These are phyloP conservation scores for Leccinum pellstonianum DNA, from an alignment of 768 basidiomycete species.

Conservation along the genomic window DNA sequence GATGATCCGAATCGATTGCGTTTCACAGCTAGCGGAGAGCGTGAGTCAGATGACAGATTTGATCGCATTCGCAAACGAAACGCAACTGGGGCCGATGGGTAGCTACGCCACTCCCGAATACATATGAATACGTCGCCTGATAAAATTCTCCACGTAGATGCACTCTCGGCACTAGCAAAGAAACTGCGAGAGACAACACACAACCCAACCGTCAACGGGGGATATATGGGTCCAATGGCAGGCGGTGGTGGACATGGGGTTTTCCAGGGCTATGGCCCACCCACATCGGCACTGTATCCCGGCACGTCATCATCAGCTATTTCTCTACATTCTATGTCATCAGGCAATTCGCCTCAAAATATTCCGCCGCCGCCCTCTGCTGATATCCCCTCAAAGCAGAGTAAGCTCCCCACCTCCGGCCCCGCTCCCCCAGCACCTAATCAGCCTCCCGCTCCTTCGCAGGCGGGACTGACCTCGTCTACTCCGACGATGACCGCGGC, in stretches of 20 bases:
- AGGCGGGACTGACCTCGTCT: conserved; percentile 41
- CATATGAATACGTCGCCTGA: conserved; percentile 24
- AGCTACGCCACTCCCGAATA: conserved; percentile 34
- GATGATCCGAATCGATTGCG: conserved; percentile 5
- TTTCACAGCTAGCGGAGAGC: conserved; percentile 69
- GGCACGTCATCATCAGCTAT: conserved; percentile 42
- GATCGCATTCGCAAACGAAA: conserved; percentile 60
- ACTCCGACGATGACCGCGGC: conserved; percentile 50
- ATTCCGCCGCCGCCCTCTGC: conserved; percentile 43
- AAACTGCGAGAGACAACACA: conserved; percentile 36
- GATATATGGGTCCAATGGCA: conserved; percentile 19
- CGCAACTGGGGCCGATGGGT: conserved; percentile 65
- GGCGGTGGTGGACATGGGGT: conserved; percentile 22
- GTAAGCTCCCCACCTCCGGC: conserved; percentile 52
- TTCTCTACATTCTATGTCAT: conserved; percentile 43
- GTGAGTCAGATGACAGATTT: conserved; percentile 79
- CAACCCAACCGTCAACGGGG: conserved; percentile 16
- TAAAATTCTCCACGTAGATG: conserved; percentile 37
- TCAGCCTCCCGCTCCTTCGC: conserved; percentile 40
- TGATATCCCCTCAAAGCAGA: conserved; percentile 61
- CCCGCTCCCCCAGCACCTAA: conserved; percentile 40
- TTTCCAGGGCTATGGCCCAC: conserved; percentile 28
- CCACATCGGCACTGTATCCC: conserved; percentile 46
- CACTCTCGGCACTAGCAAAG: conserved; percentile 41
- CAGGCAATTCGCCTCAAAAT: conserved; percentile 52